These are phyloP conservation scores for Cystofilobasidium bisporidii DNA, from an alignment of 768 basidiomycete species.

Conservation along the genomic window DNA sequence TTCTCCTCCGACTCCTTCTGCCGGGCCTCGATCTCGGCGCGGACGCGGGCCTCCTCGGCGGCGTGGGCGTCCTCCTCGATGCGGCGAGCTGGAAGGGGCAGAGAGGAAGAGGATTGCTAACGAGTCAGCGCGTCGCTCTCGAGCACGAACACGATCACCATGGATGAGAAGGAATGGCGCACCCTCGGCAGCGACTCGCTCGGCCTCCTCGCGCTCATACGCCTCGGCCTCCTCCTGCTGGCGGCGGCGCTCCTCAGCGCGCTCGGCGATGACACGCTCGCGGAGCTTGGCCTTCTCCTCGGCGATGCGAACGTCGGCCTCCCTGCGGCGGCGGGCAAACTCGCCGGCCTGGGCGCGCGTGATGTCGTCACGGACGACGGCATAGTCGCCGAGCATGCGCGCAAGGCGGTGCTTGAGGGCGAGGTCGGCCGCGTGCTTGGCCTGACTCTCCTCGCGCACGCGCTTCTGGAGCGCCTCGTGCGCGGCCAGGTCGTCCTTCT, in stretches of 20 bases:
- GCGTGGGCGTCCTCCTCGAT: conserved; percentile 31
- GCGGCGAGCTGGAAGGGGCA: conserved; percentile 25
- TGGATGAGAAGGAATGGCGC: conserved; percentile 37
- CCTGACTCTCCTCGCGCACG: conserved; percentile 50
- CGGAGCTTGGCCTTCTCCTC: conserved; percentile 73
- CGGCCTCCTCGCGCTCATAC: conserved; percentile 35
- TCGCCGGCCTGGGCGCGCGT: conserved; percentile 55
- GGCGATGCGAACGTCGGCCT: conserved; percentile 59
- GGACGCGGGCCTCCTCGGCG: conserved; percentile 26
- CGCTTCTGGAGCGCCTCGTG: conserved; percentile 56
- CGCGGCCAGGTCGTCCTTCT: conserved; percentile 60
- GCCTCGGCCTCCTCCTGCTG: conserved; percentile 43
- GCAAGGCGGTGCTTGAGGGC: conserved; percentile 64
- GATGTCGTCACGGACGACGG: conserved; percentile 48
- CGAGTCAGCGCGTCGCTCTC: conserved; percentile 24
- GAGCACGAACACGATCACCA: no score
- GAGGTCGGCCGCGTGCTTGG: conserved; percentile 57
- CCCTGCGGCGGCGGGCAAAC: conserved; percentile 52
- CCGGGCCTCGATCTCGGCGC: conserved; percentile 33
- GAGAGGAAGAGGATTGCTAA: neutral
- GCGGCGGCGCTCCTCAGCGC: conserved; percentile 46
- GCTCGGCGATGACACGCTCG: conserved; percentile 49
- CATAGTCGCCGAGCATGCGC: conserved; percentile 65
- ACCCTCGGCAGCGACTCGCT: conserved; percentile 34
- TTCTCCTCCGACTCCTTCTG: conserved; percentile 34